Base-by-base conservation (phyloP, 805 yeast species). In the Cyberlindnera euphorbiae region DNA sequence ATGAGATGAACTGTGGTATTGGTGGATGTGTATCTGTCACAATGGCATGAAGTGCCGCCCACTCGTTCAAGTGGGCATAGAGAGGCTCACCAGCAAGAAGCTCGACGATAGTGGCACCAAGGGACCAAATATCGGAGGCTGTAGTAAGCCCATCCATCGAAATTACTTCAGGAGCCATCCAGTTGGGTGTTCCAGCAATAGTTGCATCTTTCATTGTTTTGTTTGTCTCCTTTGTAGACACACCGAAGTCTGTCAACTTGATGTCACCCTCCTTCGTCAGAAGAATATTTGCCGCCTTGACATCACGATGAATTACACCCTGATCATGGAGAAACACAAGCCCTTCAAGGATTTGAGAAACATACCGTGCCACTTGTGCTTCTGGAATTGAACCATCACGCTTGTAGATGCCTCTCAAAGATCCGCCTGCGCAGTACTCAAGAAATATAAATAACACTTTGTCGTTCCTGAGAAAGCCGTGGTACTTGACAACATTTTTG, bases 121-220 rank as follows among this genome's bases (percentile, higher is more conserved):
- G 60, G 7, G 95, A 84, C 97, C 93, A 84, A 19, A 84, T 75
- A 62, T 93, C 98, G 3, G 95, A 85, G 2, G 94, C 82, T 0
- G 90, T 77, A 8, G 94, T 80, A 2, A 90, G 82, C 3, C 94
- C 95, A 51, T 82, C 84, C 49, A 87, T 79, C 28, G 80, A 67
- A 4, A 93, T 83, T 3, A 94, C 79, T 55, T 93, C 98, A 0
- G 98, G 98, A 0, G 98, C 97, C 96, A 93, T 89, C 97, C 97
- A 93, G 55, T 90, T 84, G 0, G 97, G 95, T 0, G 97, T 87
- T 2, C 98, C 98, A 0, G 75, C 79, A 46, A 73, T 65, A 0
- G 79, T 74, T 56, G 67, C 67, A 46, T 83, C 73, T 36, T 81
- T 68, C 44, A 77, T 56, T 3, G 51, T 47, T 15, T 39, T 51